Conservation (phyloP, 2,329 filamentous ascomycete species). For the Xylariaceae sp. region DNA sequence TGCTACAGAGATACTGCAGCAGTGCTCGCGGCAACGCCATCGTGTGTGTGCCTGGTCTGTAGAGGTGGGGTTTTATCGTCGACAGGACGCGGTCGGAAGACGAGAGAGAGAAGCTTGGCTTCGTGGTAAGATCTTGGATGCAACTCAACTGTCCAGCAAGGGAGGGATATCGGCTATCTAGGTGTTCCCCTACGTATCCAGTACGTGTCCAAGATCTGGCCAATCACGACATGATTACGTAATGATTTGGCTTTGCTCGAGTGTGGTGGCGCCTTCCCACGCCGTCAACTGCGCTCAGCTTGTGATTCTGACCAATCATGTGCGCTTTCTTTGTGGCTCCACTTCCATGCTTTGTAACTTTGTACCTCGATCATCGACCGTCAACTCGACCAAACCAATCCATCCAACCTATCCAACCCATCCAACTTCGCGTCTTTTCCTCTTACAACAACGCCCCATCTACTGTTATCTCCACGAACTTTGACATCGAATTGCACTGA, state of each 20-base stretch:
- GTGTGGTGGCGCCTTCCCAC: constrained; percentile 1
- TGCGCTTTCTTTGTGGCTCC: not conserved
- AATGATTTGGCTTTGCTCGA: not conserved
- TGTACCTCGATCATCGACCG: no score
- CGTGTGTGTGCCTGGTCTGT: constrained; percentile 8
- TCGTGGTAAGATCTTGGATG: no score
- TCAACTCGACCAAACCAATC: no score
- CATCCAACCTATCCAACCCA: not conserved
- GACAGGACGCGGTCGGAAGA: not conserved
- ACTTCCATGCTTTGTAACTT: not conserved
- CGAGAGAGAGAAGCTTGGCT: not conserved
- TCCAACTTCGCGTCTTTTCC: not conserved
- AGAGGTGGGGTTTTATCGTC: not conserved
- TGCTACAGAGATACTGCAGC: constrained; percentile 54
- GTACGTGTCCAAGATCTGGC: not conserved
- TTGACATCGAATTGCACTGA: constrained; percentile 3
- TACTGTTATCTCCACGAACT: not conserved
- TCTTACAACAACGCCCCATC: not conserved
- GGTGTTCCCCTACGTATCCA: not conserved
- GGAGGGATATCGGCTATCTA: no score
- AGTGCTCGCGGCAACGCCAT: constrained; percentile 49
- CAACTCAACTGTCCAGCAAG: no score
- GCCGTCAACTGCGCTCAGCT: not conserved
- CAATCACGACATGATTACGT: not conserved
- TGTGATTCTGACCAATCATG: not conserved